Base-by-base conservation (phyloP, 164 flowering plant species). In the Tetracentron sinense region DNA sequence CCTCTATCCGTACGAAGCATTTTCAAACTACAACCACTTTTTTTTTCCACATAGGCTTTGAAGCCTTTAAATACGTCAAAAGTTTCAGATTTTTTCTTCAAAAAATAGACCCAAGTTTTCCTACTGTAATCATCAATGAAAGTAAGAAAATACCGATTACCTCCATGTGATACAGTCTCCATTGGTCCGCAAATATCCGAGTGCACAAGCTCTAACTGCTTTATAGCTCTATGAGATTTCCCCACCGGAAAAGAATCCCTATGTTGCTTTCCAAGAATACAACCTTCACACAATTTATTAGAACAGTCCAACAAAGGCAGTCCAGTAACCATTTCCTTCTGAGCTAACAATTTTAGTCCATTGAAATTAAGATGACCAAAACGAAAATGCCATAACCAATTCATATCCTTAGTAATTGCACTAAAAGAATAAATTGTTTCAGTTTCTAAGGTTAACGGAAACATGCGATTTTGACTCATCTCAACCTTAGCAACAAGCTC, bases 371-470 rank as follows among this genome's bases (percentile, higher is more conserved):
- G 38, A 5, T 35, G 56, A 3, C 65, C 65, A 22, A 62, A 62
- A 1, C 56, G 20, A 22, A 50, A 51, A 30, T 50, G 56, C 47
- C 65, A 62, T 23, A 49, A 49, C 55, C 54, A 61, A 61, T 48
- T 48, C 2, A 7, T 30, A 49, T 62, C 56, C 26, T n/a, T 4
- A 21, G 33, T 26, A 28, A 46, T n/a, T 47, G 15, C 42, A 60
- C 42, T 60, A 27, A 60, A 46, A 60, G 52, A 26, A 46, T 5
- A 44, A 21, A 21, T 2, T 28, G 21, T 42, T 35, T 42, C 27
- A 58, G 26, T 1, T 54, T 54, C 30, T 26, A 54, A 23, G 26
- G 29, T 11, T 27, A 54, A 17, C 1, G 38, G 38, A 54, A 54
- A 54, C 31, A 54, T 12, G 16, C 38, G n/a, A 54, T n/a, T n/a